Evolutionary conservation across 345 rosid species (phyloP).

Genomic region (Bruguiera sexangula): DNA sequence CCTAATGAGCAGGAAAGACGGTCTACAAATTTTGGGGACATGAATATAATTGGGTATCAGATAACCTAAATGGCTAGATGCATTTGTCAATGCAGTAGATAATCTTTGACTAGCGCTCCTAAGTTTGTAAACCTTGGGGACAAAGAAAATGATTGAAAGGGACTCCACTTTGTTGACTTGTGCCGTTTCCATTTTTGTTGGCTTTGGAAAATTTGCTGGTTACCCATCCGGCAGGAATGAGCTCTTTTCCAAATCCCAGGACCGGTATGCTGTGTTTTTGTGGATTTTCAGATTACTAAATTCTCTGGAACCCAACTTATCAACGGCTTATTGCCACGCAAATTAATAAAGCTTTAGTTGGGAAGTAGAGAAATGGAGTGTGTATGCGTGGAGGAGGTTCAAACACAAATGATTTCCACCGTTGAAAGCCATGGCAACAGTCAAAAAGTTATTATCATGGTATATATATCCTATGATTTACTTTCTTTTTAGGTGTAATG

Average conservation of each 20-base stretch:
- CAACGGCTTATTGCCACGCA: background rate
- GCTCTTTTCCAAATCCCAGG: conserved; percentile 8
- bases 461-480: background rate
- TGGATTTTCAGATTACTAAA: background rate
- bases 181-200: conserved; percentile 11
- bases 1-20: background rate
- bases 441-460: conserved; percentile 21
- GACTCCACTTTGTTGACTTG: conserved; percentile 39
- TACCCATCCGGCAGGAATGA: conserved; percentile 7
- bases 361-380: background rate
- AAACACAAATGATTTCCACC: background rate
- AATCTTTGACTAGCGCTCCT: conserved; percentile 28
- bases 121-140: conserved; percentile 23
- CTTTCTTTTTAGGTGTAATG: too few species aligned
- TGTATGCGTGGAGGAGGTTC: background rate
- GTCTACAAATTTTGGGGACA: background rate
- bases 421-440: conserved; percentile 15
- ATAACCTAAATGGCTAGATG: conserved; percentile 5
- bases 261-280: background rate
- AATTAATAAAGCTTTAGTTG: background rate
- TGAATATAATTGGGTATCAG: conserved; percentile 8
- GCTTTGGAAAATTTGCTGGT: conserved; percentile 4
- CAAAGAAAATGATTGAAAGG: conserved; percentile 36
- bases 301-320: background rate
- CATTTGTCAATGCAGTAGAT: conserved; percentile 34